These are phyloP conservation scores for Nidularia pulvinata DNA, from an alignment of 768 basidiomycete species.

Conservation along the genomic window DNA sequence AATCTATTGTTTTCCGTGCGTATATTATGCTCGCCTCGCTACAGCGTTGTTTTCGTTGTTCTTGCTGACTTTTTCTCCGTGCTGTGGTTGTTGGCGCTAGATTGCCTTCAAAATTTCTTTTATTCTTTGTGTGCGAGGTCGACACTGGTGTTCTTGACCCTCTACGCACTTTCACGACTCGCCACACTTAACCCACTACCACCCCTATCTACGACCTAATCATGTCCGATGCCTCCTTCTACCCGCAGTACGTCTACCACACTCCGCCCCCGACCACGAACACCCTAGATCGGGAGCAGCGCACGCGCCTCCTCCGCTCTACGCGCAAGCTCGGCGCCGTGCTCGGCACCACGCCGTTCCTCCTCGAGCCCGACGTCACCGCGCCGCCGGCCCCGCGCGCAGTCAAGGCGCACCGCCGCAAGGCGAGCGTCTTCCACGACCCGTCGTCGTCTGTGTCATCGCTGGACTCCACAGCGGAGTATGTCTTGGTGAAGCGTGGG, in stretches of 20 bases:
- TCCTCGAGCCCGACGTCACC: constrained; percentile 22
- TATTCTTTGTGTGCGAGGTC: too few relatives aligned
- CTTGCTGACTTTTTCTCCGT: too few relatives aligned
- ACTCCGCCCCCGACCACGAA: constrained; percentile 48
- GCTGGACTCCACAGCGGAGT: constrained; percentile 6
- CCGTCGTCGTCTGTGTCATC: constrained; percentile 5
- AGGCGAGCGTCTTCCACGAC: constrained; percentile 7
- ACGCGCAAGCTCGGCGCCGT: constrained; percentile 57
- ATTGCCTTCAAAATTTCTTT: too few relatives aligned
- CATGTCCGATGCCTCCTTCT: too few relatives aligned
- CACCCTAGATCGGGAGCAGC: constrained; percentile 40
- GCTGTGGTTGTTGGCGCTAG: too few relatives aligned
- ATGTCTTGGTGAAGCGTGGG: constrained; percentile 10
- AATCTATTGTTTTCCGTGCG: too few relatives aligned
- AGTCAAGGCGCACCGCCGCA: constrained; percentile 3
- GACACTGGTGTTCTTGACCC: too few relatives aligned
- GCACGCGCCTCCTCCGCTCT: constrained; percentile 54
- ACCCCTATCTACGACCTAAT: too few relatives aligned
- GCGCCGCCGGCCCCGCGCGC: constrained; percentile 8
- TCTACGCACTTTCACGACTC: too few relatives aligned
- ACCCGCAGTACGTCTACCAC: constrained; percentile 3
- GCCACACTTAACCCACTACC: too few relatives aligned
- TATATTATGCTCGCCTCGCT: too few relatives aligned
- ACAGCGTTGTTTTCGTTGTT: too few relatives aligned
- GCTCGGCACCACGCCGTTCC: constrained; percentile 41